phyloP scores from a whole-genome alignment of 768 basidiomycete genomes.

The Leucocoprinus birnbaumii region DNA sequence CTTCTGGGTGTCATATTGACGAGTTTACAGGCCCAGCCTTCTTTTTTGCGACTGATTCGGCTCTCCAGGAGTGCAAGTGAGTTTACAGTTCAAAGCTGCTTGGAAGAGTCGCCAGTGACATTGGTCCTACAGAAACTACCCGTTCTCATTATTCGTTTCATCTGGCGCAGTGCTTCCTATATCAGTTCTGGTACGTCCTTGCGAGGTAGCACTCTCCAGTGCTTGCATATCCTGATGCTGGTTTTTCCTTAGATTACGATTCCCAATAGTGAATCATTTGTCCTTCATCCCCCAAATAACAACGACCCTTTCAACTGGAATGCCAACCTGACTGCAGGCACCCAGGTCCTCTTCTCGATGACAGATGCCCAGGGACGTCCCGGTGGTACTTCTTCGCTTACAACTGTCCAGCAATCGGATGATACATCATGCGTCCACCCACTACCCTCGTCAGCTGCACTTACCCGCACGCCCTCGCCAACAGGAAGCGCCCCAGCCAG shows the following conservation, averaged over 20 bases:
- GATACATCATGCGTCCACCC: slow-evolving; percentile 20
- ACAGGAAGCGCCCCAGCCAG: neutral
- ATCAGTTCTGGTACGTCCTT: slow-evolving; percentile 20
- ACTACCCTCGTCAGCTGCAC: neutral
- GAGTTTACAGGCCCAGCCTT: slow-evolving; percentile 21
- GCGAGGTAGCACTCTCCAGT: neutral
- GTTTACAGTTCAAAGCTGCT: slow-evolving; percentile 3
- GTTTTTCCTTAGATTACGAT: slow-evolving; percentile 19
- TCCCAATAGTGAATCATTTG: slow-evolving; percentile 21
- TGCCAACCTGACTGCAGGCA: slow-evolving; percentile 24
- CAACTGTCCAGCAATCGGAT: slow-evolving; percentile 17
- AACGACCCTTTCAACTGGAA: slow-evolving; percentile 22
- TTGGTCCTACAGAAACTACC: slow-evolving; percentile 18
- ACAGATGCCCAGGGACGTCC: slow-evolving; percentile 20
- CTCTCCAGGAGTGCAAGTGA: slow-evolving; percentile 26
- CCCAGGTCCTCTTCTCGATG: slow-evolving; percentile 21
- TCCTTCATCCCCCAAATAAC: slow-evolving; percentile 14
- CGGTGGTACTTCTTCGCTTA: slow-evolving; percentile 22
- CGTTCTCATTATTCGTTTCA: slow-evolving; percentile 19
- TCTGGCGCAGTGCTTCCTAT: slow-evolving; percentile 21
- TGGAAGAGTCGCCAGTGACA: neutral
- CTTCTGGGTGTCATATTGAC: neutral
- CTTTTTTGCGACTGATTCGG: slow-evolving; percentile 21
- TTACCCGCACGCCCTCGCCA: slow-evolving; percentile 6
- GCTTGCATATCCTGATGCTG: neutral